Conservation (phyloP, 2,329 filamentous ascomycete genomes). For the Dissoconium aciculare region DNA sequence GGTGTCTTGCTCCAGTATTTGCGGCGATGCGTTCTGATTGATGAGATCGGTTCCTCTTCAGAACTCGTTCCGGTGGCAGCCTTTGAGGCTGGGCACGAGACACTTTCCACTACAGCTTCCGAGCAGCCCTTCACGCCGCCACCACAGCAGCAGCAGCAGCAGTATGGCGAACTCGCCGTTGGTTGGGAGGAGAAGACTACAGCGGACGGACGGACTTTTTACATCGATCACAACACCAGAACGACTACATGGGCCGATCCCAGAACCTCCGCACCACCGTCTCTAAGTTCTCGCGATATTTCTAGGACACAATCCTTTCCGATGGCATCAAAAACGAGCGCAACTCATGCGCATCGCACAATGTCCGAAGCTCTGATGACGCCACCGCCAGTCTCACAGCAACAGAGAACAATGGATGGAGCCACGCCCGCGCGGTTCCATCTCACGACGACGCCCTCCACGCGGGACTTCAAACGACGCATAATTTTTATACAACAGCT, state of each 20-base stretch:
- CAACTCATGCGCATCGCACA: too few species aligned
- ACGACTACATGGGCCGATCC: background rate
- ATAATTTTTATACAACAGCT: conserved; percentile 21
- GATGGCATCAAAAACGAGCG: too few species aligned
- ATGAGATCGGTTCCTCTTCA: conserved; percentile 17
- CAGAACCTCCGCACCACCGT: background rate
- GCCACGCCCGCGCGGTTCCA: conserved; percentile 1
- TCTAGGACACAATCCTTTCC: background rate
- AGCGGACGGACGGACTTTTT: background rate
- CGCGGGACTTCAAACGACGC: conserved; percentile 23
- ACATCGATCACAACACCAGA: conserved; percentile 1
- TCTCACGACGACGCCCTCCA: conserved; percentile 12
- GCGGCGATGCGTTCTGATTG: conserved; percentile 23
- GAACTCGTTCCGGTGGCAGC: conserved; percentile 15
- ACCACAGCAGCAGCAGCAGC: too few species aligned
- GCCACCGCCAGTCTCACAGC: background rate
- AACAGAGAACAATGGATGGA: background rate
- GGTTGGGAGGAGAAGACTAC: conserved; percentile 1
- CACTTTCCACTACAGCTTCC: background rate
- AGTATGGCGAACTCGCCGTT: background rate
- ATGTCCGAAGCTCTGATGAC: background rate
- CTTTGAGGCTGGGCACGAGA: conserved; percentile 4
- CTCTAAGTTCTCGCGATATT: background rate
- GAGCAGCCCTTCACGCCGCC: background rate
- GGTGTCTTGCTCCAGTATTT: conserved; percentile 20